phyloP scores from a whole-genome alignment of 73 alveolate genomes.

The Stentor coeruleus region DNA sequence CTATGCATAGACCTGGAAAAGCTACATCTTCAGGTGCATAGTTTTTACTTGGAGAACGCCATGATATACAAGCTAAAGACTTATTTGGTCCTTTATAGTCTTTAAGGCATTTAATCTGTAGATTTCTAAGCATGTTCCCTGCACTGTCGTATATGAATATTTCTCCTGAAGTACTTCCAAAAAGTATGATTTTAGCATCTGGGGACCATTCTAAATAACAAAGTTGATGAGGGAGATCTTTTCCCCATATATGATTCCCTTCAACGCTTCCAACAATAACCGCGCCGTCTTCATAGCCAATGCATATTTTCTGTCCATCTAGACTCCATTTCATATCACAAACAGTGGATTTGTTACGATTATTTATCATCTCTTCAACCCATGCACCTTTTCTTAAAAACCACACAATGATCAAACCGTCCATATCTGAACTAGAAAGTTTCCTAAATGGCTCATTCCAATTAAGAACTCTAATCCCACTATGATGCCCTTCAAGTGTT shows the following conservation, averaged over 20 bases:
- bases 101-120: slow-evolving; percentile 65
- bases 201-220: slow-evolving; percentile 99
- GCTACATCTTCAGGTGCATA: slow-evolving; percentile 1
- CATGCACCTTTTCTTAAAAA: slow-evolving; percentile 49
- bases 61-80: slow-evolving; percentile 70
- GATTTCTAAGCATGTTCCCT: slow-evolving; percentile 65
- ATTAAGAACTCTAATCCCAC: slow-evolving; percentile 58
- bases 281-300: slow-evolving; percentile 99
- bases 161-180: slow-evolving; percentile 97
- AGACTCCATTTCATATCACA: slow-evolving; percentile 99
- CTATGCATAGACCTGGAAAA: slow-evolving; percentile 58
- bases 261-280: slow-evolving; percentile 99
- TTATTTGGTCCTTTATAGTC: slow-evolving; percentile 47
- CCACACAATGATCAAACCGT: slow-evolving; percentile 86
- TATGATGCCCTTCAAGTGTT: slow-evolving; percentile 83
- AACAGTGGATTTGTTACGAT: slow-evolving; percentile 97
- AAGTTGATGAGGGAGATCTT: slow-evolving; percentile 73
- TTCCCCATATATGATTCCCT: slow-evolving; percentile 99
- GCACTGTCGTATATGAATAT: slow-evolving; percentile 78
- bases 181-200: slow-evolving; percentile 92
- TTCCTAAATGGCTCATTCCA: slow-evolving; percentile 81
- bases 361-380: slow-evolving; percentile 99
- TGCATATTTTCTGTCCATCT: slow-evolving; percentile 92
- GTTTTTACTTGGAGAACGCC: slow-evolving; percentile 48
- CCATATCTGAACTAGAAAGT: slow-evolving; percentile 76